These are phyloP conservation scores for Solanum medicagineum DNA, from an alignment of 257 asterid species.

Conservation along the genomic window DNA sequence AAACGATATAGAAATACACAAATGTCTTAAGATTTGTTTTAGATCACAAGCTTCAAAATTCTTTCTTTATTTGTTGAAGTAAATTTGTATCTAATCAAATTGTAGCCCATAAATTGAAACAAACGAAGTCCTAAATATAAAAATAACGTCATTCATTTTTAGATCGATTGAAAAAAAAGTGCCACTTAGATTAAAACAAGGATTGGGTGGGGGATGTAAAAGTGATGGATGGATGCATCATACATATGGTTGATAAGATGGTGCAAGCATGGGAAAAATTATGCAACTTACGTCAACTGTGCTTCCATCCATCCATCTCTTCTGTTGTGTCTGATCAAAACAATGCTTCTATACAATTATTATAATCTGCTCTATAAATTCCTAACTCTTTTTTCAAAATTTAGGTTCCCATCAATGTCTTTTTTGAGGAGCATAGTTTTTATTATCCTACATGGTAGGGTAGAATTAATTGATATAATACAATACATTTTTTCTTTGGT, in stretches of 20 bases:
- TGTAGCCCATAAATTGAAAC: neutral
- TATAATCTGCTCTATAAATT: neutral
- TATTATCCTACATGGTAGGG: neutral
- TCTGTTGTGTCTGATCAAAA: conserved; percentile 4
- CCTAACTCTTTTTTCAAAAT: neutral
- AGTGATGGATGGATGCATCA: neutral
- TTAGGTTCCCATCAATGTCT: neutral
- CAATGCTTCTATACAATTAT: neutral
- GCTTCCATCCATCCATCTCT: conserved; percentile 6
- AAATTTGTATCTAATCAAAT: neutral
- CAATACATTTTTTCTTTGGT: neutral
- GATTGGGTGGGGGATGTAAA: neutral
- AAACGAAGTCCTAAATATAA: neutral
- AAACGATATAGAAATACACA: neutral
- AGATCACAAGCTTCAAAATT: neutral
- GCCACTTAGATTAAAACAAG: neutral
- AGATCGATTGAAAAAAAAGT: neutral
- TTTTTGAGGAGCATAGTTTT: neutral
- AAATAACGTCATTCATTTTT: neutral
- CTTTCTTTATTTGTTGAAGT: neutral
- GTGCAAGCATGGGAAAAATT: neutral
- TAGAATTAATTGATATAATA: too few relatives aligned
- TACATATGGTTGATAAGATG: neutral
- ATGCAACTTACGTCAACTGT: neutral
- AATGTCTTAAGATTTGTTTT: neutral